Conservation (phyloP, 2,329 filamentous ascomycete genomes). For the Epichloe sp. region DNA sequence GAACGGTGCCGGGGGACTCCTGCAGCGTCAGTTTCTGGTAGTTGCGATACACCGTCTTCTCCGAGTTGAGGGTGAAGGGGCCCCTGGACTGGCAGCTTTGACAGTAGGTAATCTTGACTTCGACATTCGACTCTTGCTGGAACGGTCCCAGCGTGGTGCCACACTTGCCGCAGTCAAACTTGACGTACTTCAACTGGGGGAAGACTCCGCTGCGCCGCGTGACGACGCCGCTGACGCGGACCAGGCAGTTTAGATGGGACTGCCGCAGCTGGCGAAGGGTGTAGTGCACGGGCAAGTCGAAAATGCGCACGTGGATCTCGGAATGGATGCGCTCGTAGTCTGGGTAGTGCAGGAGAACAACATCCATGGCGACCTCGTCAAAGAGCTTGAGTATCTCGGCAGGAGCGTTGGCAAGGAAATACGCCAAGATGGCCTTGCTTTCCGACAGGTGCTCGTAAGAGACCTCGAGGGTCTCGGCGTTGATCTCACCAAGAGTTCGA, state of each 20-base stretch:
- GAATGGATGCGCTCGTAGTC: conserved; percentile 96
- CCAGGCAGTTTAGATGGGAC: conserved; percentile 87
- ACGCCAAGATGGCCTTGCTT: conserved; percentile 85
- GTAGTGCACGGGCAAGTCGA: conserved; percentile 86
- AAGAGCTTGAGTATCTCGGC: conserved; percentile 94
- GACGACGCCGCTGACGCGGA: conserved; percentile 89
- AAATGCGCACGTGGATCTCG: conserved; percentile 95
- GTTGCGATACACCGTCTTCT: conserved; percentile 96
- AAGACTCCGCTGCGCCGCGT: conserved; percentile 92
- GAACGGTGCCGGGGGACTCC: conserved; percentile 92
- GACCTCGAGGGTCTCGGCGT: conserved; percentile 90
- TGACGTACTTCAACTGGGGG: conserved; percentile 97
- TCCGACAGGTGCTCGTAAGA: conserved; percentile 86
- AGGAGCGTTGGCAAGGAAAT: conserved; percentile 90
- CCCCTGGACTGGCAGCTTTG: conserved; percentile 92
- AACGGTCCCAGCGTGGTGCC: conserved; percentile 86
- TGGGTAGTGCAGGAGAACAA: conserved; percentile 88
- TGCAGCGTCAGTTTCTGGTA: conserved; percentile 97
- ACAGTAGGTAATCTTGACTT: conserved; percentile 93
- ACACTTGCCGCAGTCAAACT: conserved; percentile 94
- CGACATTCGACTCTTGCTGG: conserved; percentile 91
- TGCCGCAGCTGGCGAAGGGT: conserved; percentile 91
- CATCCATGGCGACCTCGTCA: conserved; percentile 92
- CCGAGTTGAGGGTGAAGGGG: conserved; percentile 89
- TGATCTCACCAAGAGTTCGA: conserved; percentile 89